Evolutionary conservation across 2,329 filamentous ascomycete species (phyloP).

Genomic region (Colletotrichum simmondsii): DNA sequence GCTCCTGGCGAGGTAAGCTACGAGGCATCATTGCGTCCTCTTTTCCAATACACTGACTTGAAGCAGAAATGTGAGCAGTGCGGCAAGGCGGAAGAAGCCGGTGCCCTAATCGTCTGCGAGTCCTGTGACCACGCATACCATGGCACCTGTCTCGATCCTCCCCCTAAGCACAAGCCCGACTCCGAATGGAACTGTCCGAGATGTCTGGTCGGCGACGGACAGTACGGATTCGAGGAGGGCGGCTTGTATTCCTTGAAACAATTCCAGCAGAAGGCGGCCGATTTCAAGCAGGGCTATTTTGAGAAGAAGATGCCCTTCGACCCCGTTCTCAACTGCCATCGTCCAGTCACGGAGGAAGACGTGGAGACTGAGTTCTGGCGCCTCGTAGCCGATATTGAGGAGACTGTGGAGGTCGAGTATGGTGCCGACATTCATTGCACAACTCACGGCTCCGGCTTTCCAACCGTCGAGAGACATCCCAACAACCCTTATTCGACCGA

Average conservation of each 20-base stretch:
- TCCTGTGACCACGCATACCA: conserved; percentile 92
- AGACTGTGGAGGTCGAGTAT: conserved; percentile 97
- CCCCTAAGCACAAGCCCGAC: conserved; percentile 79
- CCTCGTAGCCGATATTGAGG: conserved; percentile 90
- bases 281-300: conserved; percentile 96
- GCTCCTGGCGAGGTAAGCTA: conserved; percentile 55
- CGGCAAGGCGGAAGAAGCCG: conserved; percentile 78
- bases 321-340: conserved; percentile 81
- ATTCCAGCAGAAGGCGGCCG: conserved; percentile 95
- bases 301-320: conserved; percentile 90
- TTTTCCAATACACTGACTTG: conserved; percentile 33
- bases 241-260: conserved; percentile 94
- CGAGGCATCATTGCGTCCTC: neutral
- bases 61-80: conserved; percentile 85
- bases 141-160: conserved; percentile 88
- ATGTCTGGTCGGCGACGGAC: conserved; percentile 94
- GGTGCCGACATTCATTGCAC: conserved; percentile 98
- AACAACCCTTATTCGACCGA: conserved; percentile 88
- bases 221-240: conserved; percentile 97
- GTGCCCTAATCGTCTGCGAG: conserved; percentile 83
- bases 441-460: conserved; percentile 96
- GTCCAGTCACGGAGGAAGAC: conserved; percentile 90
- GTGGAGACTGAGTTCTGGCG: conserved; percentile 98
- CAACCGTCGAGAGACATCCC: conserved; percentile 91
- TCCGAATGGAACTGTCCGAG: conserved; percentile 96